Conservation (phyloP, 1,284 basidiomycete genomes). For the Heimioporus retisporus region DNA sequence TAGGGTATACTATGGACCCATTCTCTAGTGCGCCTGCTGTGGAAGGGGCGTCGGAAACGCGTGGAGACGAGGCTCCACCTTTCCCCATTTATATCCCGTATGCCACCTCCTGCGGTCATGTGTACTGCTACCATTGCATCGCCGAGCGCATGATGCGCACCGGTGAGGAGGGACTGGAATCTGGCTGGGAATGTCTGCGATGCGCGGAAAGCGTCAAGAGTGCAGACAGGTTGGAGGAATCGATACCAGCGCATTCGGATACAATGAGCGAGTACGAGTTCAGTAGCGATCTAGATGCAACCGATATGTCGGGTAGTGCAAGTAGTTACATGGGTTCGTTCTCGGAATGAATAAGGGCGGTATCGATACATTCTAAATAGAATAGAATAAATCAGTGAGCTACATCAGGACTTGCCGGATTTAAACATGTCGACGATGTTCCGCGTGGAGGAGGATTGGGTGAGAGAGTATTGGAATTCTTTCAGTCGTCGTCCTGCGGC, state of each 20-base stretch:
- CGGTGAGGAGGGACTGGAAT: constrained; percentile 70
- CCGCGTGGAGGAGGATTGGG: constrained; percentile 43
- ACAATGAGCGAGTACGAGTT: constrained; percentile 63
- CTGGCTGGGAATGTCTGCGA: constrained; percentile 85
- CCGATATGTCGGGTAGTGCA: constrained; percentile 44
- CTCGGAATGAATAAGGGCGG: constrained; percentile 32
- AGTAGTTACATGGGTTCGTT: constrained; percentile 43
- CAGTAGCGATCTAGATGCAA: constrained; percentile 60
- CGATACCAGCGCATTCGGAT: constrained; percentile 40
- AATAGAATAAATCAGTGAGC: constrained; percentile 6
- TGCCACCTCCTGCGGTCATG: constrained; percentile 80
- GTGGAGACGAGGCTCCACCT: constrained; percentile 47
- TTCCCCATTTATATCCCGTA: constrained; percentile 81
- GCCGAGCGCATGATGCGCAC: constrained; percentile 82
- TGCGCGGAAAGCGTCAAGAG: constrained; percentile 71
- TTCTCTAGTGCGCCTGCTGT: constrained; percentile 50
- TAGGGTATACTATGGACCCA: constrained; percentile 62
- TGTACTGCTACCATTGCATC: constrained; percentile 92
- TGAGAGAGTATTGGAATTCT: constrained; percentile 65
- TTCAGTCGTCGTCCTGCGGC: constrained; percentile 61
- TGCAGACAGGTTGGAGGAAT: constrained; percentile 58
- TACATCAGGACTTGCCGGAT: constrained; percentile 22
- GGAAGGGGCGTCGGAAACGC: constrained; percentile 15
- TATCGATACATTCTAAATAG: constrained; percentile 24
- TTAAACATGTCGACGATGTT: constrained; percentile 41